phyloP scores from a whole-genome alignment of 192 early-diverging fungal species.

The Coemansia guatemalensis region DNA sequence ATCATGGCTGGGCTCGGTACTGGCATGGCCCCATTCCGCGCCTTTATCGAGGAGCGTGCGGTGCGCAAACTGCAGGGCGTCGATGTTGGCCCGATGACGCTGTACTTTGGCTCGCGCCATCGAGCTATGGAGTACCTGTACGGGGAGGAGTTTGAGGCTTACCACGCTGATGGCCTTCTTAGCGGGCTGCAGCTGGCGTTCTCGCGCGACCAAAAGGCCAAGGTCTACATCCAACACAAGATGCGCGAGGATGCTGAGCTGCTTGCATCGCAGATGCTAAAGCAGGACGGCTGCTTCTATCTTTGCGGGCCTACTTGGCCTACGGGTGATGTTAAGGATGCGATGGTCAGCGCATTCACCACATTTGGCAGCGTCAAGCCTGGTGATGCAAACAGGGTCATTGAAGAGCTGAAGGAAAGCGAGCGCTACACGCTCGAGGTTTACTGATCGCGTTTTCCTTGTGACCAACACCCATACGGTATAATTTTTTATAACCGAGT shows the following conservation, averaged over 20 bases:
- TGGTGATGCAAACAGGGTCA: slow-evolving; percentile 64
- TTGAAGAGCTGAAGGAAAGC: slow-evolving; percentile 90
- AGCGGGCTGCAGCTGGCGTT: slow-evolving; percentile 89
- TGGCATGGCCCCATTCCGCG: slow-evolving; percentile 98
- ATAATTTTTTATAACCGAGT: background rate
- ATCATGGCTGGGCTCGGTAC: slow-evolving; percentile 98
- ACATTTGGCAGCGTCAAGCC: slow-evolving; percentile 58
- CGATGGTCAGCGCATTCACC: slow-evolving; percentile 77
- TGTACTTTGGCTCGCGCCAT: slow-evolving; percentile 97
- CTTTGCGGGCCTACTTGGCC: slow-evolving; percentile 98
- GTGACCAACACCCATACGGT: background rate
- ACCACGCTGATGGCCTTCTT: slow-evolving; percentile 85
- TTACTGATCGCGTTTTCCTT: slow-evolving; percentile 50
- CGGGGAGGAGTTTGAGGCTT: slow-evolving; percentile 96
- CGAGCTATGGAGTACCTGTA: slow-evolving; percentile 93
- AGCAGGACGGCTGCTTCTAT: slow-evolving; percentile 85
- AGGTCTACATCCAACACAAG: slow-evolving; percentile 96
- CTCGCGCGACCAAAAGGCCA: slow-evolving; percentile 90
- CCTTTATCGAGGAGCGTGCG: slow-evolving; percentile 93
- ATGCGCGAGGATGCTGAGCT: slow-evolving; percentile 83
- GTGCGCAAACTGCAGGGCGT: slow-evolving; percentile 73
- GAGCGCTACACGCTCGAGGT: slow-evolving; percentile 94
- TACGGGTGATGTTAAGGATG: slow-evolving; percentile 90
- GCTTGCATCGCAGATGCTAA: slow-evolving; percentile 73
- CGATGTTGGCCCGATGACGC: slow-evolving; percentile 88